Base-by-base conservation (phyloP, 169 alveolate species). In the Plasmodium gonderi region DNA sequence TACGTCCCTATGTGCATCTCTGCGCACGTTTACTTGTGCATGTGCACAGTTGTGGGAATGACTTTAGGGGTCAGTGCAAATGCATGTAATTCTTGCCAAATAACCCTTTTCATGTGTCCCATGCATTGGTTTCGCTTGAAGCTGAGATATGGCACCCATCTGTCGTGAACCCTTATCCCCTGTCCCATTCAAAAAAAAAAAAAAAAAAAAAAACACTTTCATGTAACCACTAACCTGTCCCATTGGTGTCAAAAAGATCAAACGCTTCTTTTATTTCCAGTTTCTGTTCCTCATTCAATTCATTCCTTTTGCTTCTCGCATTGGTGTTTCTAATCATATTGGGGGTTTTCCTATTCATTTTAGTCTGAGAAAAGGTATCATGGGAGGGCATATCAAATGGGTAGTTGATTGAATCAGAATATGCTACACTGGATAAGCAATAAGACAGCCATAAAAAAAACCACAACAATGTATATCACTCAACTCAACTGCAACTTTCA, bases 201-300 rank as follows among this genome's bases (percentile, higher is more conserved):
- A n/a, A n/a, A n/a, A n/a, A n/a, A n/a, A n/a, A n/a, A n/a, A n/a
- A n/a, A n/a, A n/a, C n/a, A n/a, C n/a, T n/a, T n/a, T n/a, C n/a
- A n/a, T n/a, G n/a, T n/a, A n/a, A n/a, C 26, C 33, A 6, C 69
- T 49, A 54, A 95, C 99, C 99, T 38, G 99, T 96, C 81, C 98
- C 98, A 91, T 98, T 99, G 11, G 99, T 98, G 91, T 99, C 99
- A 94, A 99, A 99, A 64, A 99, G 95, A 92, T 98, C 99, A 94
- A 99, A 99, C 7, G 99, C 99, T 80, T 99, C 99, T 92, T 98
- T 98, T 40, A 99, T 97, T 94, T 99, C 99, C 76, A 97, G 96
- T 79, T 97, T 96, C 93, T 98, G 99, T 91, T 98, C 99, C 74
- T 98, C 99, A 26, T 98, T 96, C 60, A 97, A 92, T 92, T 98